A percentile compares a stretch with the other conserved stretches of the same genome.
These are phyloP conservation scores for Skeletonema tropicum DNA, from an alignment of 108 stramenopile genomes.

Conservation along the genomic window DNA sequence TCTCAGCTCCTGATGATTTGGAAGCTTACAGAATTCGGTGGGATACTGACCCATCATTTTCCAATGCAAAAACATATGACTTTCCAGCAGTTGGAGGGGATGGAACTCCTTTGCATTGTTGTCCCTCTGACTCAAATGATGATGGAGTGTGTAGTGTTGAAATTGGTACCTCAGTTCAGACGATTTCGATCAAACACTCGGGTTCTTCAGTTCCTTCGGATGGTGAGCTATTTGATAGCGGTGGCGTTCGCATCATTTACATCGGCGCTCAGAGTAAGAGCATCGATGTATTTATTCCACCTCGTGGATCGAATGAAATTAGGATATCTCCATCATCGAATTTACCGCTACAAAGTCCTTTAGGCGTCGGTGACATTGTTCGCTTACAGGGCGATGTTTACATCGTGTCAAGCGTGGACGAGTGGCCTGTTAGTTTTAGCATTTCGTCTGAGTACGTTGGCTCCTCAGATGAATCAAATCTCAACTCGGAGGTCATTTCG, in stretches of 20 bases:
- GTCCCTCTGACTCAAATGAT: slow-evolving; percentile 31
- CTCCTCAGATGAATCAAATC: slow-evolving; percentile 5
- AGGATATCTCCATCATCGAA: slow-evolving; percentile 26
- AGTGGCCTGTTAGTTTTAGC: slow-evolving; percentile 35
- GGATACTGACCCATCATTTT: slow-evolving; percentile 54
- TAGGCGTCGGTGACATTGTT: slow-evolving; percentile 46
- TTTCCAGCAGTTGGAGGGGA: slow-evolving; percentile 46
- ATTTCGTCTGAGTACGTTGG: slow-evolving; percentile 27
- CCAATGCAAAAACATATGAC: slow-evolving; percentile 40
- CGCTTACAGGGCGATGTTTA: slow-evolving; percentile 40
- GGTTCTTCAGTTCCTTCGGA: slow-evolving; percentile 14
- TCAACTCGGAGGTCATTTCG: neutral
- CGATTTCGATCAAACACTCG: slow-evolving; percentile 39
- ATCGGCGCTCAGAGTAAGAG: slow-evolving; percentile 55
- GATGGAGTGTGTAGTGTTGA: slow-evolving; percentile 49
- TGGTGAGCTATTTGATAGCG: slow-evolving; percentile 42
- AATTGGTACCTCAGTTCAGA: slow-evolving; percentile 59
- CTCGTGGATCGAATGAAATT: slow-evolving; percentile 32
- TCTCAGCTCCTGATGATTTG: slow-evolving; percentile 38
- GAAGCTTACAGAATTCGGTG: slow-evolving; percentile 46
- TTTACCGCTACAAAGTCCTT: slow-evolving; percentile 34
- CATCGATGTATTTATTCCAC: slow-evolving; percentile 39
- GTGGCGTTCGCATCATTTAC: slow-evolving; percentile 45
- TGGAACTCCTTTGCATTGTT: slow-evolving; percentile 44
- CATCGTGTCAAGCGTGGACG: slow-evolving; percentile 35